Evolutionary conservation across 345 rosid species (phyloP).

Genomic region (Aethionema arabicum): DNA sequence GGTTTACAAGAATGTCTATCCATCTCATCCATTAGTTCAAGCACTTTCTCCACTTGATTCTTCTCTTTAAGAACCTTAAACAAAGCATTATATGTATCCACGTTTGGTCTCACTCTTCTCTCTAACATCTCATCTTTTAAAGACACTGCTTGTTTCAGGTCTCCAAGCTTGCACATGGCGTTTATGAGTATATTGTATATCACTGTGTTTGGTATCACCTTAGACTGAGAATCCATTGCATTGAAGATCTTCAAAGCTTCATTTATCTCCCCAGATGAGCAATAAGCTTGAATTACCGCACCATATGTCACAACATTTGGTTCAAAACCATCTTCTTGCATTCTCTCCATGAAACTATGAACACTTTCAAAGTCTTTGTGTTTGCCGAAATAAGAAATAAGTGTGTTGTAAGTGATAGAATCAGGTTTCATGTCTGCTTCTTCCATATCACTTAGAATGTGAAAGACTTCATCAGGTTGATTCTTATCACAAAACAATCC

Average conservation of each 20-base stretch:
- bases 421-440: slow-evolving; percentile 50
- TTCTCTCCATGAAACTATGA: slow-evolving; percentile 42
- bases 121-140: slow-evolving; percentile 60
- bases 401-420: slow-evolving; percentile 52
- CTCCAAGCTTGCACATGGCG: slow-evolving; percentile 49
- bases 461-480: slow-evolving; percentile 47
- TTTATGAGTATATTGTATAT: slow-evolving; percentile 65
- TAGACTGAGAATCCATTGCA: slow-evolving; percentile 41
- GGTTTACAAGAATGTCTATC: slow-evolving; percentile 52
- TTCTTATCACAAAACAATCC: slow-evolving; percentile 54
- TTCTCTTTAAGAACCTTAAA: slow-evolving; percentile 54
- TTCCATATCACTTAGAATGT: slow-evolving; percentile 56
- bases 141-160: slow-evolving; percentile 44
- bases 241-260: slow-evolving; percentile 61
- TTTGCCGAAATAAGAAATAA: slow-evolving; percentile 54
- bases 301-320: slow-evolving; percentile 63
- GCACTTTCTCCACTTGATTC: slow-evolving; percentile 47
- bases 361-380: slow-evolving; percentile 41
- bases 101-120: slow-evolving; percentile 54
- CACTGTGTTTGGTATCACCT: slow-evolving; percentile 54
- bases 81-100: slow-evolving; percentile 59
- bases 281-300: slow-evolving; percentile 54
- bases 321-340: slow-evolving; percentile 44
- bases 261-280: slow-evolving; percentile 45
- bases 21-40: slow-evolving; percentile 60